Evolutionary conservation across 169 alveolate genomes (phyloP), one percentile per base, ranked within the genome.

Genomic region (Cryptosporidium ubiquitum): DNA sequence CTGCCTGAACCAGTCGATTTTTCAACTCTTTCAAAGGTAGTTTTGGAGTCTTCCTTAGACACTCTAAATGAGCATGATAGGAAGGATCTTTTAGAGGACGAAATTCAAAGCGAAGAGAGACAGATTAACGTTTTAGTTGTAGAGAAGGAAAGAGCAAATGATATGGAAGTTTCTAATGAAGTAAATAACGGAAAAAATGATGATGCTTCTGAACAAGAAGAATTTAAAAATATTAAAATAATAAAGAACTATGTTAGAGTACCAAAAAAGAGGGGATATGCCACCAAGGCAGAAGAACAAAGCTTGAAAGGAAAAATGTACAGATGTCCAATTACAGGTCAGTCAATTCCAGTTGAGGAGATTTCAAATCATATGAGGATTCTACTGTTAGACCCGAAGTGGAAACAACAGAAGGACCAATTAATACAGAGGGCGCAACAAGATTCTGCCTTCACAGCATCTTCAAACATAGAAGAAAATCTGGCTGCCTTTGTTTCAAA

Each of bases 271-370:
- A 91, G 86, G 69, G 86, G 91, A 58, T 58, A 74, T 39, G 79
- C 69, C 44, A 93, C 93, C 26, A 84, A 91, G 20, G 75, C 84
- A 52, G 84, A 71, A 47, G 75, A 86, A 29, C 58, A 73, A 44
- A 33, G 40, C 3, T 9, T 6, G n/a, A 33, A 33, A 37, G 66
- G 35, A 20, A 93, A 91, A 58, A 93, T 96, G 94, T 97, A 96
- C 84, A 94, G 94, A 91, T 98, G 99, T 69, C 99, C 99, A 20
- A 95, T 97, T 70, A 97, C 99, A 33, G 97, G 98, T 40, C 97
- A 96, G 84, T 93, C 96, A 92, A 94, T 98, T 10, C 98, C 97
- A 26, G 94, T 97, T 42, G 92, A 93, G 75, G 97, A 97, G 85
- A 96, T 97, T 96, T 94, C 97, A 40, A 95, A 96, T 69, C 99